These are phyloP conservation scores for Malus sylvestris DNA, from an alignment of 306 rosid species.

Conservation along the genomic window DNA sequence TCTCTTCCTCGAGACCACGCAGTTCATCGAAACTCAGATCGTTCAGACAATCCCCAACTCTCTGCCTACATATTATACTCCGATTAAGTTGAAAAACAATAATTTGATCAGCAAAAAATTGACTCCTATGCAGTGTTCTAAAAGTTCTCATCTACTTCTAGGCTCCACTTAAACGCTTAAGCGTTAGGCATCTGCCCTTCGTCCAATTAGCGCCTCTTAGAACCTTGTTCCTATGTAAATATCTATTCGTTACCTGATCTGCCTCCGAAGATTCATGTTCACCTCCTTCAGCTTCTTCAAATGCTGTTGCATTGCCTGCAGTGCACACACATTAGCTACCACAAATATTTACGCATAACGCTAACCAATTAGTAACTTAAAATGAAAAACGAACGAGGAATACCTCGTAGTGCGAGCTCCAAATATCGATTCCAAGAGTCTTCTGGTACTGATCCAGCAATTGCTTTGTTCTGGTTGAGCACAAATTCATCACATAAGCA, in stretches of 20 bases:
- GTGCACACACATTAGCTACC: neutral
- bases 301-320: constrained; percentile 65
- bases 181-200: no score
- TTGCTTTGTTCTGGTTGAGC: constrained; percentile 50
- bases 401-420: constrained; percentile 78
- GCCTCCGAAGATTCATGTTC: constrained; percentile 55
- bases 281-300: constrained; percentile 56
- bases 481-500: neutral
- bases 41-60: constrained; percentile 58
- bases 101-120: neutral
- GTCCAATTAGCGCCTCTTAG: no score
- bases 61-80: constrained; percentile 38
- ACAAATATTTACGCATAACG: neutral
- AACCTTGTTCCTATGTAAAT: neutral
- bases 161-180: no score
- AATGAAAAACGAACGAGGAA: neutral
- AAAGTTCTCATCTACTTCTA: no score
- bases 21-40: constrained; percentile 57
- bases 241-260: constrained; percentile 47
- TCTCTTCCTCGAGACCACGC: constrained; percentile 48
- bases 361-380: no score
- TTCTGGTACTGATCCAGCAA: constrained; percentile 66
- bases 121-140: neutral
- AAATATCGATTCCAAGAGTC: constrained; percentile 46
- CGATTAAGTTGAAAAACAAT: neutral